Base-by-base conservation (phyloP, 768 basidiomycete genomes). In the Roridomyces roridus region DNA sequence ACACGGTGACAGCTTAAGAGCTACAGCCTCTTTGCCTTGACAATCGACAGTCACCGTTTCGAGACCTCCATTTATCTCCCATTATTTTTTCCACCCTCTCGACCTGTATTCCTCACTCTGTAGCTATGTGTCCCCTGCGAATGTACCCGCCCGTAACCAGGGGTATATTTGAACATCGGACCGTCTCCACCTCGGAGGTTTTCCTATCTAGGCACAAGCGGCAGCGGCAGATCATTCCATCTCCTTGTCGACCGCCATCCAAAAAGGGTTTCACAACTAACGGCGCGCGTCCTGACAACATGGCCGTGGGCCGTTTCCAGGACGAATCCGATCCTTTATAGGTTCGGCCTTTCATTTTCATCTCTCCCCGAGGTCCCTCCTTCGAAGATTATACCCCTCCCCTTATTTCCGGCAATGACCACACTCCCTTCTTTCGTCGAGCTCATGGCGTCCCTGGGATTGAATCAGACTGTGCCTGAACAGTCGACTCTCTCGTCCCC, bases 381-480 rank as follows among this genome's bases (percentile, higher is more conserved):
- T 71, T 67, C 66, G 68, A 60, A 59, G 29, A 55, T 54, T 74
- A 73, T 72, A 72, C 68, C 71, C 60, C 64, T 47, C 65, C 64
- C 61, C 65, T 63, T 68, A 67, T 58, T 68, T 63, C 60, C 57
- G 48, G 66, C 68, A 66, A 91, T 88, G 87, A 77, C 87, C 69
- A 73, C 89, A 67, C 86, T 93, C 65, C 92, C 92, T 67, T 92
- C 92, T 53, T 94, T 94, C 71, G 86, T 91, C 55, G 87, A 92
- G 76, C 88, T 94, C 70, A 91, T 94, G 90, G 84, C 85, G 60
- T 84, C 92, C 57, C 79, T 94, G 64, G 92, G 89, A 61, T 79
- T 93, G 71, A 85, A 89, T 62, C 80, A 81, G 62, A 70, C 68
- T 26, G 43, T 74, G 23, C 65, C 74, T 43, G 73, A 64, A 65